phyloP scores from a whole-genome alignment of 495 filamentous ascomycete genomes.

The Hyaloscypha finlandica region DNA sequence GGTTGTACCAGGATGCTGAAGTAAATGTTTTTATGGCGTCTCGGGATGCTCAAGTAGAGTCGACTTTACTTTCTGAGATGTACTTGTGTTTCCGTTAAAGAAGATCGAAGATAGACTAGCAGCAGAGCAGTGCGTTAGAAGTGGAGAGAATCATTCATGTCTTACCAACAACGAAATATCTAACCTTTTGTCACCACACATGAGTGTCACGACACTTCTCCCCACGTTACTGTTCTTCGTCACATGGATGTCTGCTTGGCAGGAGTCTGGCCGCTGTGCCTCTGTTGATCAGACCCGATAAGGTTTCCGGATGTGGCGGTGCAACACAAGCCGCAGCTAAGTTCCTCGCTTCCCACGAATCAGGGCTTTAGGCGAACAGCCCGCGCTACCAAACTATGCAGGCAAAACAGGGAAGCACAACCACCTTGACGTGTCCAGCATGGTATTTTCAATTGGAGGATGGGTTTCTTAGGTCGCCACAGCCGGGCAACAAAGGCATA shows the following conservation, averaged over 20 bases:
- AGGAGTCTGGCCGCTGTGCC: neutral
- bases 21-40: neutral
- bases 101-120: too few relatives aligned
- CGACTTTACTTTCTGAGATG: too few relatives aligned
- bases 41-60: neutral
- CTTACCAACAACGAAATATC: neutral
- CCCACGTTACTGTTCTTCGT: neutral
- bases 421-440: constrained; percentile 9
- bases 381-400: constrained; percentile 1
- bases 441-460: neutral
- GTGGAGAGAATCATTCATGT: neutral
- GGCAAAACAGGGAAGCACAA: constrained; percentile 25
- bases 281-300: neutral
- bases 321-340: neutral
- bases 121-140: too few relatives aligned
- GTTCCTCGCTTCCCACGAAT: neutral
- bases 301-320: neutral
- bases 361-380: neutral
- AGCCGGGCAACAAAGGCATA: neutral
- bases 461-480: constrained; percentile 19
- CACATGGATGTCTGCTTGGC: neutral
- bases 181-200: neutral
- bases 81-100: too few relatives aligned
- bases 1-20: neutral
- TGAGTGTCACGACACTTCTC: neutral